Conservation (phyloP, 352 stramenopile species). For the Plasmopara viticola region DNA sequence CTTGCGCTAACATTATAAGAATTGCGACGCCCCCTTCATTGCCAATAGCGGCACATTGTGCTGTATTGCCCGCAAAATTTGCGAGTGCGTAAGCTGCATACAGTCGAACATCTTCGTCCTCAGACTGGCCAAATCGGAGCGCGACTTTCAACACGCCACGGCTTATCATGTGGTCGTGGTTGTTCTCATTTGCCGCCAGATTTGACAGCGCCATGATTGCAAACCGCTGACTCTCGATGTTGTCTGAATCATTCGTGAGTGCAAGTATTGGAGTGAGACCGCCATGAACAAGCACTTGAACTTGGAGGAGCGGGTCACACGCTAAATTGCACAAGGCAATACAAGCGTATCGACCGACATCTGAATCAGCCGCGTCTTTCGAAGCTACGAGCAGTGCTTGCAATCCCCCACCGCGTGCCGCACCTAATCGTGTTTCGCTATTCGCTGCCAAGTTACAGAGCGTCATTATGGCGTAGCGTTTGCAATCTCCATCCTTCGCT, state of each 20-base stretch:
- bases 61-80: conserved; percentile 89
- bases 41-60: conserved; percentile 85
- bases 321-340: conserved; percentile 94
- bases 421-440: conserved; percentile 80
- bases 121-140: conserved; percentile 59
- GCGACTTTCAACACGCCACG: conserved; percentile 83
- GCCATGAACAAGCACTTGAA: conserved; percentile 91
- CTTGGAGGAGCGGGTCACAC: conserved; percentile 86
- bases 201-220: conserved; percentile 94
- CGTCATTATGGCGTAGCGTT: conserved; percentile 92
- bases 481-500: conserved; percentile 88
- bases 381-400: conserved; percentile 85
- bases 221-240: conserved; percentile 86
- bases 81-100: conserved; percentile 90
- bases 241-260: conserved; percentile 51
- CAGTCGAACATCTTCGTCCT: conserved; percentile 80
- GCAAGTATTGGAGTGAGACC: conserved; percentile 83
- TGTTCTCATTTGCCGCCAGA: conserved; percentile 90
- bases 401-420: conserved; percentile 85
- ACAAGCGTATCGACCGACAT: conserved; percentile 86
- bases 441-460: conserved; percentile 95
- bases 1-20: conserved; percentile 87
- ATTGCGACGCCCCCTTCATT: conserved; percentile 84
- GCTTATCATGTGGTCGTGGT: conserved; percentile 88
- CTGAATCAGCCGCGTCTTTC: conserved; percentile 82